These are phyloP conservation scores for Suillus americanus DNA, from an alignment of 768 basidiomycete genomes.

Conservation along the genomic window DNA sequence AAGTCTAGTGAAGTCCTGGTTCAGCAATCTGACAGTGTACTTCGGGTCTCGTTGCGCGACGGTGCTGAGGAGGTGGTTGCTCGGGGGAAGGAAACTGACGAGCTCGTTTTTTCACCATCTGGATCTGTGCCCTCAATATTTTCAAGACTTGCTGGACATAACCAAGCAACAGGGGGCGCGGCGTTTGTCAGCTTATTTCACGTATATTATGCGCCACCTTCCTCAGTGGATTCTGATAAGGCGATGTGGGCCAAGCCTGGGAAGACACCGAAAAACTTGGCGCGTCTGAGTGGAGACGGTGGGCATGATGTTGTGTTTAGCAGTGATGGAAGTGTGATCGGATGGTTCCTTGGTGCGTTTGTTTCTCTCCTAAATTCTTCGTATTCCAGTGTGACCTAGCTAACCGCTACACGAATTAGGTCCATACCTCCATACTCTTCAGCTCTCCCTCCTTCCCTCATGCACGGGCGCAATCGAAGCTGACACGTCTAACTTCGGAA, in stretches of 20 bases:
- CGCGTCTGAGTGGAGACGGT: conserved; percentile 68
- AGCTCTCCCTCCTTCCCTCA: conserved; percentile 48
- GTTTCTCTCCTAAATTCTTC: neutral
- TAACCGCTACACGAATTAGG: conserved; percentile 38
- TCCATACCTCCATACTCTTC: conserved; percentile 62
- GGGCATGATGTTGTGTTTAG: conserved; percentile 71
- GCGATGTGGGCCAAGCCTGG: conserved; percentile 70
- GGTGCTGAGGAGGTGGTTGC: conserved; percentile 49
- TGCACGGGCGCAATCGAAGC: conserved; percentile 49
- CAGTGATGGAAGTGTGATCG: conserved; percentile 60
- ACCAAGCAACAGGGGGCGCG: conserved; percentile 35
- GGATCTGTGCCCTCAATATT: neutral
- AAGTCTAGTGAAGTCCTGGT: conserved; percentile 53
- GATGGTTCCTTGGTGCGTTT: conserved; percentile 70
- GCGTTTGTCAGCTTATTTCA: conserved; percentile 74
- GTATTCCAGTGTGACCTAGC: conserved; percentile 1
- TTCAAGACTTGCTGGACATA: conserved; percentile 9
- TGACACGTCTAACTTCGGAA: conserved; percentile 58
- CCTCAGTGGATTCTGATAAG: conserved; percentile 38
- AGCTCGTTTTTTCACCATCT: conserved; percentile 47
- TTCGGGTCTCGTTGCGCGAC: conserved; percentile 49
- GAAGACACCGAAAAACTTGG: conserved; percentile 60
- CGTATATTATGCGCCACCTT: conserved; percentile 55
- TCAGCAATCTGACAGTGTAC: conserved; percentile 51
- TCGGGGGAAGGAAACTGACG: conserved; percentile 55